A percentile compares a stretch with the other conserved stretches of the same genome.
These are phyloP conservation scores for Pseudocercospora crystallina DNA, from an alignment of 2,329 filamentous ascomycete species.

Conservation along the genomic window DNA sequence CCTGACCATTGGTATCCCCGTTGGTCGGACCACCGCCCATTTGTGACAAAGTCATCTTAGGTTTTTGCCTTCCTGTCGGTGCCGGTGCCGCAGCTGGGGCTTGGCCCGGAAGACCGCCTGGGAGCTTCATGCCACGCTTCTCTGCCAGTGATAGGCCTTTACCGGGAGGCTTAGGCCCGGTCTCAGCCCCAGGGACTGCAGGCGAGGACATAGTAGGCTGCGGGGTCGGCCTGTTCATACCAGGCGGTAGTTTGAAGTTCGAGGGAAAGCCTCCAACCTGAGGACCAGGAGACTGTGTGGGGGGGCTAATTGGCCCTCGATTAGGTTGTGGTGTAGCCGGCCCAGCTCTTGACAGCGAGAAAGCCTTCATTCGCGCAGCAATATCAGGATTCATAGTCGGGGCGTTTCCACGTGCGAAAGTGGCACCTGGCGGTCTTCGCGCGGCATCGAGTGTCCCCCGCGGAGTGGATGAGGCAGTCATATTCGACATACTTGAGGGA, in stretches of 20 bases:
- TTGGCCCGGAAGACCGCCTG: constrained; percentile 51
- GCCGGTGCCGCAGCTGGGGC: constrained; percentile 45
- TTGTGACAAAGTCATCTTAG: constrained; percentile 44
- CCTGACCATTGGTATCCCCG: constrained; percentile 32
- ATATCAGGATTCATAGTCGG: constrained; percentile 58
- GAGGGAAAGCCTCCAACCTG: constrained; percentile 42
- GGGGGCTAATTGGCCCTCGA: constrained; percentile 19
- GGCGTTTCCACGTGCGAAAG: constrained; percentile 46
- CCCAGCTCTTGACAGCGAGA: constrained; percentile 65
- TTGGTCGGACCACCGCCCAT: constrained; percentile 40
- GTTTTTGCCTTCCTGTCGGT: constrained; percentile 35
- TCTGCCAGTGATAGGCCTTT: constrained; percentile 62
- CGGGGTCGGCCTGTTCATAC: constrained; percentile 38
- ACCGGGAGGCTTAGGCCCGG: constrained; percentile 38
- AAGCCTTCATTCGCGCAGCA: constrained; percentile 68
- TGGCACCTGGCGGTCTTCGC: constrained; percentile 51
- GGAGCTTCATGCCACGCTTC: constrained; percentile 65
- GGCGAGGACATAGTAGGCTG: constrained; percentile 50
- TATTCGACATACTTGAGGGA: constrained; percentile 51
- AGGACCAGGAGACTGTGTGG: constrained; percentile 20
- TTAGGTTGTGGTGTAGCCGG: constrained; percentile 37
- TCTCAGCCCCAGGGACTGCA: constrained; percentile 41
- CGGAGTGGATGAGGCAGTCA: constrained; percentile 82
- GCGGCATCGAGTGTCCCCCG: constrained; percentile 73
- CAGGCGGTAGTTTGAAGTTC: constrained; percentile 45